A percentile compares a stretch with the other conserved stretches of the same genome.
phyloP scores from a whole-genome alignment of 495 filamentous ascomycete species.

The Lasiosphaeria miniovina region DNA sequence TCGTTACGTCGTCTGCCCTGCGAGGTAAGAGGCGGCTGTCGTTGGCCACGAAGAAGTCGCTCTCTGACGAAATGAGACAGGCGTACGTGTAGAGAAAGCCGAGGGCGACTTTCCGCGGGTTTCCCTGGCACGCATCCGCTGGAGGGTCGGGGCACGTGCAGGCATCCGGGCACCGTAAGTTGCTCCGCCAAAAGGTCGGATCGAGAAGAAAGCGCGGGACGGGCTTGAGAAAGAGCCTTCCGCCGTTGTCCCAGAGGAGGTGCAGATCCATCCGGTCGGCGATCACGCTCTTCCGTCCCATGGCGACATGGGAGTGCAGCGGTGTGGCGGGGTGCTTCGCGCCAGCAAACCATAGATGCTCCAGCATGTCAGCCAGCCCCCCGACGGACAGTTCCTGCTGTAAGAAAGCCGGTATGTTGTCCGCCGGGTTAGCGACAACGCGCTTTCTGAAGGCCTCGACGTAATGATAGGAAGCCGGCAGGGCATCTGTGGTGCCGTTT shows the following conservation, averaged over 20 bases:
- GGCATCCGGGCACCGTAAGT: slow-evolving; percentile 12
- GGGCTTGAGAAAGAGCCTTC: slow-evolving; percentile 17
- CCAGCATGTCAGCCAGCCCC: slow-evolving; percentile 9
- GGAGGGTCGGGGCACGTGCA: background rate
- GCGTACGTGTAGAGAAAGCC: slow-evolving; percentile 41
- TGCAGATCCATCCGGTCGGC: slow-evolving; percentile 22
- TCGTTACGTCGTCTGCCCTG: slow-evolving; percentile 1
- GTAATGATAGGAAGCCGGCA: slow-evolving; percentile 3
- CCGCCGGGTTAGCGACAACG: slow-evolving; percentile 3
- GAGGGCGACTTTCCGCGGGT: slow-evolving; percentile 21
- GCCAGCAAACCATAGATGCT: slow-evolving; percentile 21
- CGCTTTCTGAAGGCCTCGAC: background rate
- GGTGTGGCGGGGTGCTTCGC: slow-evolving; percentile 12
- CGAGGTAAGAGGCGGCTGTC: slow-evolving; percentile 32
- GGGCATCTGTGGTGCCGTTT: slow-evolving; percentile 4
- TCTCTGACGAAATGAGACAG: slow-evolving; percentile 34
- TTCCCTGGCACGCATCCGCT: background rate
- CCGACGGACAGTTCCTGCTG: slow-evolving; percentile 17
- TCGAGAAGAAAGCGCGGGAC: slow-evolving; percentile 18
- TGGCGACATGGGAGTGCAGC: slow-evolving; percentile 10
- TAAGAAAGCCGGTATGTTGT: slow-evolving; percentile 10
- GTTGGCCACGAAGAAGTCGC: slow-evolving; percentile 39
- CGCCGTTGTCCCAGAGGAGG: slow-evolving; percentile 17
- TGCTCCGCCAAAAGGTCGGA: slow-evolving; percentile 4
- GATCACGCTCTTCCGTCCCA: slow-evolving; percentile 13